Percentiles rank a stretch among this genome's conserved stretches.
Conservation (phyloP, 441 rosid genomes). For the Biscutella laevigata region DNA sequence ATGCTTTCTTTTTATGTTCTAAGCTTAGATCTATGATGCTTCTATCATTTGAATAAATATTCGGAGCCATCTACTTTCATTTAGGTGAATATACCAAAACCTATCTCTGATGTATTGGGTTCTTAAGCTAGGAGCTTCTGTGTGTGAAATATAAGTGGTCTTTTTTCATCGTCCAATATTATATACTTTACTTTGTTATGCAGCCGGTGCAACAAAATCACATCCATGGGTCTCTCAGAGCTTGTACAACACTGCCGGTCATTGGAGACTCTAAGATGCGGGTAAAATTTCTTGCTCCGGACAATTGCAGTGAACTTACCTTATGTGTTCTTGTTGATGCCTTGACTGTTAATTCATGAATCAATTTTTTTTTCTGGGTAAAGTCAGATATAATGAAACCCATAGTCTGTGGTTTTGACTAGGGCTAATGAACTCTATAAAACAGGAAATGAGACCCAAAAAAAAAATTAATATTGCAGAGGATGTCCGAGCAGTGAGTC, state of each 20-base stretch:
- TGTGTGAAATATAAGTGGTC: background rate
- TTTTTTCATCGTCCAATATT: background rate
- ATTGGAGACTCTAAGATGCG: constrained; percentile 72
- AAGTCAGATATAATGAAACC: constrained; percentile 13
- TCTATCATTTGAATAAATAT: background rate
- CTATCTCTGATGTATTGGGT: background rate
- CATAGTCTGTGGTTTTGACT: constrained; percentile 35
- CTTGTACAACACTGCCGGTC: constrained; percentile 55
- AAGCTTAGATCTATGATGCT: too few species aligned
- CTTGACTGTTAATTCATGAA: background rate
- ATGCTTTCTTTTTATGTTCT: background rate
- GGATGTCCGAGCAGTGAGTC: constrained; percentile 66
- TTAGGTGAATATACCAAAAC: background rate
- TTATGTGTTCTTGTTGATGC: background rate
- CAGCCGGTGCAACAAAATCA: constrained; percentile 62
- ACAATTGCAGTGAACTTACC: background rate
- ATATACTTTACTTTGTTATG: constrained; percentile 21
- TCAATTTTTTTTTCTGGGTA: background rate
- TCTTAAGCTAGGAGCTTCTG: constrained; percentile 10
- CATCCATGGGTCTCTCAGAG: constrained; percentile 57
- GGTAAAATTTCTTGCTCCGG: constrained; percentile 33
- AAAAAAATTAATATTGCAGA: constrained; percentile 76
- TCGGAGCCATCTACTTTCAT: background rate
- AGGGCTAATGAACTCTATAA: constrained; percentile 32
- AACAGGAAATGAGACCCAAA: constrained; percentile 53